Evolutionary conservation across 2,329 filamentous ascomycete genomes (phyloP).

Genomic region (Cordyceps cicadae): DNA sequence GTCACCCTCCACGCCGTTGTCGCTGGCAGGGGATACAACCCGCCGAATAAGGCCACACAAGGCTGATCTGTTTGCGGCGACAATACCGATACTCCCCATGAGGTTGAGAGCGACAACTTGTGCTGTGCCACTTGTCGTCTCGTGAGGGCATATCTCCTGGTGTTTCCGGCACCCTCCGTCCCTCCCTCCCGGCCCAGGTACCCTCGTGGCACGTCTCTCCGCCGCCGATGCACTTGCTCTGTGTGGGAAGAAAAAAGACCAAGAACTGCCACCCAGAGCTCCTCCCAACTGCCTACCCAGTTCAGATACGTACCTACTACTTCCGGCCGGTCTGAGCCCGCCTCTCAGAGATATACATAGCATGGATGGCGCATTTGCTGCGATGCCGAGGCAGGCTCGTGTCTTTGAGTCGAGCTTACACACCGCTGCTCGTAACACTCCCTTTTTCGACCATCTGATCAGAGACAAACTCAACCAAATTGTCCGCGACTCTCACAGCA

Average conservation of each 20-base stretch:
- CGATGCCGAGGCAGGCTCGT: conserved; percentile 2
- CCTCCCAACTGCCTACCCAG: neutral
- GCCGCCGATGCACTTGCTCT: neutral
- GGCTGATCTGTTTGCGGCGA: neutral
- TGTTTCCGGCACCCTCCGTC: neutral
- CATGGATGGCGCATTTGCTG: conserved; percentile 5
- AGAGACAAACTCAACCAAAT: conserved; percentile 1
- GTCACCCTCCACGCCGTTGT: neutral
- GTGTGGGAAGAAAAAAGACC: neutral
- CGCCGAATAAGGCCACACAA: neutral
- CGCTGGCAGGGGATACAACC: neutral
- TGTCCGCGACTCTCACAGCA: neutral
- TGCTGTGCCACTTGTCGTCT: neutral
- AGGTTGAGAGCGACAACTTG: neutral
- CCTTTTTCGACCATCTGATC: conserved; percentile 3
- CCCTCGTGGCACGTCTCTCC: neutral
- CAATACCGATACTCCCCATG: neutral
- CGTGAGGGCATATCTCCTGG: neutral
- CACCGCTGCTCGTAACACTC: neutral
- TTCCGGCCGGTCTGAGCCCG: neutral
- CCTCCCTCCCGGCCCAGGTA: neutral
- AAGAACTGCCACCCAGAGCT: neutral
- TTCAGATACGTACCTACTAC: neutral
- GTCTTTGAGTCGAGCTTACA: conserved; percentile 11
- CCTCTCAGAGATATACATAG: conserved; percentile 2